Evolutionary conservation across 768 basidiomycete species (phyloP).

Genomic region (Agaricus bisporus): DNA sequence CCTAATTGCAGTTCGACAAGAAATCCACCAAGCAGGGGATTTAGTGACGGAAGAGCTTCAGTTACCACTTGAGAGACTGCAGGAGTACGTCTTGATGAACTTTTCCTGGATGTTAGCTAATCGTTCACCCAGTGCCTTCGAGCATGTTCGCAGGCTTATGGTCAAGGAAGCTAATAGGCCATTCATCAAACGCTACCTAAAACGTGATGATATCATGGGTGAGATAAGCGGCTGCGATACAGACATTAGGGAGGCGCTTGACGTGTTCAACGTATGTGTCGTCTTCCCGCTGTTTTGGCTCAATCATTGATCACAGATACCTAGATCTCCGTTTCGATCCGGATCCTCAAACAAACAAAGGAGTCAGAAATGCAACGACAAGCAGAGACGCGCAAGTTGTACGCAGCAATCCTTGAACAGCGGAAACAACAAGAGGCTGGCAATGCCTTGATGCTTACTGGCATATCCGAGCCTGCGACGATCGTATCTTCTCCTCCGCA

Average conservation of each 20-base stretch:
- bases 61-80: slow-evolving; percentile 39
- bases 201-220: slow-evolving; percentile 55
- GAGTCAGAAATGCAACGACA: slow-evolving; percentile 25
- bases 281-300: background rate
- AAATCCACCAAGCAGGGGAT: slow-evolving; percentile 40
- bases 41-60: slow-evolving; percentile 35
- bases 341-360: slow-evolving; percentile 42
- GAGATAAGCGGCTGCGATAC: slow-evolving; percentile 22
- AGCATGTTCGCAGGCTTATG: slow-evolving; percentile 4
- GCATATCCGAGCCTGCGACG: background rate
- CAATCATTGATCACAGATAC: slow-evolving; percentile 14
- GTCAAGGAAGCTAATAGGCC: slow-evolving; percentile 52
- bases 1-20: slow-evolving; percentile 47
- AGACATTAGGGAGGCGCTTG: slow-evolving; percentile 27
- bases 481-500: background rate
- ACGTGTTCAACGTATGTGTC: slow-evolving; percentile 41
- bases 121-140: slow-evolving; percentile 7
- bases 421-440: background rate
- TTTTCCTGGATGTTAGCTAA: background rate
- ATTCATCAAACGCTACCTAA: slow-evolving; percentile 74
- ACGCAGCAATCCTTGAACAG: slow-evolving; percentile 19
- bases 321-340: slow-evolving; percentile 19
- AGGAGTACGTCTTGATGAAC: slow-evolving; percentile 25
- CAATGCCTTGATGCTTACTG: slow-evolving; percentile 12
- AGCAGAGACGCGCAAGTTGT: slow-evolving; percentile 28